A percentile compares a stretch with the other conserved stretches of the same genome.
Evolutionary conservation across 768 basidiomycete species (phyloP).

Genomic region (Hygrophoropsis aurantiaca): DNA sequence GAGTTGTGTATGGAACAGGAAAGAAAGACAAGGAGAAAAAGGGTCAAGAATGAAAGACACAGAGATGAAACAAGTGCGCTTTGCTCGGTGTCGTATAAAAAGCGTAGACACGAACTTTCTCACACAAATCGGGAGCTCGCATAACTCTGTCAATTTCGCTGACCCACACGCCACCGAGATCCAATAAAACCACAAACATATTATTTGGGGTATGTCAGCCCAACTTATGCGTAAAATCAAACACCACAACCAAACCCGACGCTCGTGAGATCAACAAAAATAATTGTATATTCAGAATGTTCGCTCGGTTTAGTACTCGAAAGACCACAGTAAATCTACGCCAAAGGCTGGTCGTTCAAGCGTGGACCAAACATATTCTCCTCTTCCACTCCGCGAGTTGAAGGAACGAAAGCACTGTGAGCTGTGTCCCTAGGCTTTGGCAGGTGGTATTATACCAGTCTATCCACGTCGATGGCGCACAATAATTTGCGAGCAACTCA

Average conservation of each 20-base stretch:
- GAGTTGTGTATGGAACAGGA: conserved; percentile 15
- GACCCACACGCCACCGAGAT: no score
- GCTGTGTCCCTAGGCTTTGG: conserved; percentile 80
- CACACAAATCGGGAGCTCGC: conserved; percentile 5
- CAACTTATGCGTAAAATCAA: no score
- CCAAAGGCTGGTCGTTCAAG: conserved; percentile 61
- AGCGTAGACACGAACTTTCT: conserved; percentile 4
- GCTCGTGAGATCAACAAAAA: no score
- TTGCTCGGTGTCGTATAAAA: conserved; percentile 7
- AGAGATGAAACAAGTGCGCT: background rate
- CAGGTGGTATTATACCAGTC: conserved; percentile 44
- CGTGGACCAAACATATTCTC: conserved; percentile 60
- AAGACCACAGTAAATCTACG: conserved; percentile 49
- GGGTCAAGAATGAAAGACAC: background rate
- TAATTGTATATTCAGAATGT: no score
- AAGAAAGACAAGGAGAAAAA: conserved; percentile 24
- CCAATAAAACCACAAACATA: no score
- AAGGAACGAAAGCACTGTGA: conserved; percentile 73
- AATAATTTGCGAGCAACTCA: background rate
- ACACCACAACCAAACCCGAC: no score
- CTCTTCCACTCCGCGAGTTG: conserved; percentile 76
- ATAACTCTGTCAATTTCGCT: background rate
- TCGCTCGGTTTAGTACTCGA: conserved; percentile 77
- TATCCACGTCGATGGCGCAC: background rate
- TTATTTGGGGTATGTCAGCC: no score